Evolutionary conservation across 139 green algal genomes (phyloP).

Genomic region (Haematococcus lacustris): DNA sequence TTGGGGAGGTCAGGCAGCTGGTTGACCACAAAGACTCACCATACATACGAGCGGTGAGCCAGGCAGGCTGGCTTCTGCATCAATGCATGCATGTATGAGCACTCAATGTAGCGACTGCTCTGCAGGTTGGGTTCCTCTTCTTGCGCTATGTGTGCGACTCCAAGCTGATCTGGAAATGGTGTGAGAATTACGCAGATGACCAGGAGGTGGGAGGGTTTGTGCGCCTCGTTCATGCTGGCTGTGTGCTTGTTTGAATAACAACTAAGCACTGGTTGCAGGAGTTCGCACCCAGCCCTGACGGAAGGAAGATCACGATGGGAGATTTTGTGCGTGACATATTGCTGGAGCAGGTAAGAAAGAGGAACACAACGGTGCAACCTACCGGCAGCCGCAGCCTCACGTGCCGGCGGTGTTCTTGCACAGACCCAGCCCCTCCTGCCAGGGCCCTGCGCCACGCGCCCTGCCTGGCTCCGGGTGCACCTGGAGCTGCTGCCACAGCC

Average conservation of each 20-base stretch:
- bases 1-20: conserved; percentile 59
- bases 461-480: no score
- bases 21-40: conserved; percentile 84
- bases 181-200: conserved; percentile 74
- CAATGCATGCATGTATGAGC: background rate
- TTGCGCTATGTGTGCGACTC: conserved; percentile 85
- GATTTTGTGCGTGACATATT: conserved; percentile 83
- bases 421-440: no score
- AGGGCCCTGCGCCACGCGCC: no score
- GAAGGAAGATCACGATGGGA: conserved; percentile 71
- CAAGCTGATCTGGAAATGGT: conserved; percentile 80
- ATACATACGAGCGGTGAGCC: conserved; percentile 89
- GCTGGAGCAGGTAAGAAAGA: conserved; percentile 72
- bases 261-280: conserved; percentile 43
- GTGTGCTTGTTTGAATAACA: background rate
- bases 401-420: no score
- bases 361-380: no score
- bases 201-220: conserved; percentile 54
- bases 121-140: conserved; percentile 88
- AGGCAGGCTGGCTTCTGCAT: background rate
- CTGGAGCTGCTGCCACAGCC: no score
- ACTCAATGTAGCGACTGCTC: background rate
- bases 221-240: background rate
- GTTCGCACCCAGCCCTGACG: conserved; percentile 54
- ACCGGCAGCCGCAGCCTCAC: no score